Evolutionary conservation across 805 yeast species (phyloP), one percentile per base, ranked within the genome.

Genomic region (Cyberlindnera maritima): DNA sequence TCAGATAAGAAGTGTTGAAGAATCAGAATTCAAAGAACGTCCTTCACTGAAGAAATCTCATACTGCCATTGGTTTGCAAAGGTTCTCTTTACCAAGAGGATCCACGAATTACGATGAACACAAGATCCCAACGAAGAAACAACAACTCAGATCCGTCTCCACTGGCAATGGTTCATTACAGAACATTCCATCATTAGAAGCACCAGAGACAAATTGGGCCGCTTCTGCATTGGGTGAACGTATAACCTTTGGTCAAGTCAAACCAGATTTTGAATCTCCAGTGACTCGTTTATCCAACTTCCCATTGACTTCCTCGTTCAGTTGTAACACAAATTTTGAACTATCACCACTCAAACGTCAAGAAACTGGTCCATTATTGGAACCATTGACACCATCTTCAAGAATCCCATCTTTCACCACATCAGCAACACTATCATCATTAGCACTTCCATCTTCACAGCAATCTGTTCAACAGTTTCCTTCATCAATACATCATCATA

Each of bases 291-390:
- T 50, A 3, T 35, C 56, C 2, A 46, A 50, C 32, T 49, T 54
- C 43, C 57, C 61, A 14, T 45, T 79, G 58, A 78, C 86, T 3
- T 81, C 85, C 20, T 79, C 85, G 12, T 83, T 83, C 63, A 81
- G 84, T 60, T 80, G 85, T 56, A 77, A 73, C 54, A 79, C 85
- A 21, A 82, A 77, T 57, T 74, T 82, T 52, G 88, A 83, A 57
- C 62, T 83, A 18, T 79, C 83, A 20, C 88, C 88, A 9, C 59
- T 80, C 38, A 71, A 79, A 51, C 68, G 76, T 6, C 71, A 72
- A 46, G 84, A 79, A 47, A 77, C 85, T 3, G 88, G 87, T 2
- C 87, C 88, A 6, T 64, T 82, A 36, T 66, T 82, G 41, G 86
- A 81, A 61, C 87, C 88, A 13, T 63, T 80, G 41, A 79, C 86